Evolutionary conservation across 1,284 basidiomycete genomes (phyloP).

Genomic region (Pyrrhoderma lamaoense): DNA sequence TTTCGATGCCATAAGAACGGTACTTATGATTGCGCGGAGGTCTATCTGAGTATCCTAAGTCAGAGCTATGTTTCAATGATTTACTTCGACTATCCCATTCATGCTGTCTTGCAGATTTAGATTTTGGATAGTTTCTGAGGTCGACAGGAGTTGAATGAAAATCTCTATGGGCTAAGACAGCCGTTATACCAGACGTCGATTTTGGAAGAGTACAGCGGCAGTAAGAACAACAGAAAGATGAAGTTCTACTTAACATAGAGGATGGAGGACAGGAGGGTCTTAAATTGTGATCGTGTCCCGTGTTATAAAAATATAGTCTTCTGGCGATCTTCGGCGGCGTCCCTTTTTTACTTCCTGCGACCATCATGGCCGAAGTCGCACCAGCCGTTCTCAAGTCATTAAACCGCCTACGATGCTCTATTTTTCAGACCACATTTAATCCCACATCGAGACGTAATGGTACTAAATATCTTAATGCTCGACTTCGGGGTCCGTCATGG

Average conservation of each 20-base stretch:
- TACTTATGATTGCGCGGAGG: too few species aligned
- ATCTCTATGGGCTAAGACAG: slow-evolving; percentile 29
- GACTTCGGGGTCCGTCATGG: slow-evolving; percentile 70
- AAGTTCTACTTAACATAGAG: slow-evolving; percentile 3
- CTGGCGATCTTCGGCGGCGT: neutral
- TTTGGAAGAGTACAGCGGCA: slow-evolving; percentile 1
- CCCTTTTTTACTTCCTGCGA: neutral
- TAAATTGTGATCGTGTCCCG: neutral
- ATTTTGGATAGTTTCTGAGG: neutral
- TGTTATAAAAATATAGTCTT: neutral
- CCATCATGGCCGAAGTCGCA: slow-evolving; percentile 7
- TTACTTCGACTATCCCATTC: too few species aligned
- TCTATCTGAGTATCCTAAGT: too few species aligned
- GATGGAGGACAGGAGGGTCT: neutral
- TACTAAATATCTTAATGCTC: slow-evolving; percentile 73
- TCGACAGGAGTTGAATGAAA: slow-evolving; percentile 19
- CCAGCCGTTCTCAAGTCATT: slow-evolving; percentile 44
- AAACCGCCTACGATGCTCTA: slow-evolving; percentile 50
- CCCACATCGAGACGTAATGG: slow-evolving; percentile 72
- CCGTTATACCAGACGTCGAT: slow-evolving; percentile 23
- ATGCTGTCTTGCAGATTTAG: neutral
- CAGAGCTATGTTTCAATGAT: too few species aligned
- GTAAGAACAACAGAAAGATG: slow-evolving; percentile 1
- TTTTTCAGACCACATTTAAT: slow-evolving; percentile 85
- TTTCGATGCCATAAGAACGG: too few species aligned